Conservation (phyloP, 2,329 filamentous ascomycete genomes). For the Fusarium globosum region DNA sequence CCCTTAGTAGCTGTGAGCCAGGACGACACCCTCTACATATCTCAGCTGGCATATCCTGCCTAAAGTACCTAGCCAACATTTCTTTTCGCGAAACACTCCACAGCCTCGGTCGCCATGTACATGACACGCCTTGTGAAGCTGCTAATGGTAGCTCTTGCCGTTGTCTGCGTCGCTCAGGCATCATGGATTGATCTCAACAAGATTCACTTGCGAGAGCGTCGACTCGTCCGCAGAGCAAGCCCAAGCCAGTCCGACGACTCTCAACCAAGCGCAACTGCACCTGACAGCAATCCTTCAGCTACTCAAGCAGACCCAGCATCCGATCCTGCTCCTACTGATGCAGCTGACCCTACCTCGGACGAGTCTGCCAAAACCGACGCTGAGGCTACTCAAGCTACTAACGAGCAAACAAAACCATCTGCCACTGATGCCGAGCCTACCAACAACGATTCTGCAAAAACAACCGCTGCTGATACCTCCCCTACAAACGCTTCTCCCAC, state of each 20-base stretch:
- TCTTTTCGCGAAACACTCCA: not conserved
- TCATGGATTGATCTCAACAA: conserved; percentile 47
- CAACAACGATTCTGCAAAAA: conserved; percentile 23
- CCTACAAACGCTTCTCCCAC: conserved; percentile 18
- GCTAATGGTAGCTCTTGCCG: conserved; percentile 61
- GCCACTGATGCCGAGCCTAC: conserved; percentile 24
- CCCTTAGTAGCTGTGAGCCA: conserved; percentile 6
- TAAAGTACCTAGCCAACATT: not conserved
- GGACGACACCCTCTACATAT: not conserved
- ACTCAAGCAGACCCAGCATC: conserved; percentile 15
- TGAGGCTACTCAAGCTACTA: conserved; percentile 19
- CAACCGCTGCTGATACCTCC: conserved; percentile 27
- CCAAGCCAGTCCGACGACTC: conserved; percentile 27
- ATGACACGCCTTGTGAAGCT: conserved; percentile 58
- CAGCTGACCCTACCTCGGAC: conserved; percentile 16
- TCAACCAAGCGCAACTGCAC: conserved; percentile 15
- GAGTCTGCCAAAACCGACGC: conserved; percentile 14
- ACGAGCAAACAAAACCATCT: conserved; percentile 22
- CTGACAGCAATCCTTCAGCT: conserved; percentile 13
- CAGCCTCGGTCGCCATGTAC: conserved; percentile 55
- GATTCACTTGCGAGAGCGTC: conserved; percentile 33
- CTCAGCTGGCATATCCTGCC: not conserved
- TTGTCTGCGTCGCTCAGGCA: conserved; percentile 60
- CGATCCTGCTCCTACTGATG: conserved; percentile 18
- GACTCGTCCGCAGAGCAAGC: conserved; percentile 36